phyloP scores from a whole-genome alignment of 495 filamentous ascomycete genomes.

The Neurospora sp. region DNA sequence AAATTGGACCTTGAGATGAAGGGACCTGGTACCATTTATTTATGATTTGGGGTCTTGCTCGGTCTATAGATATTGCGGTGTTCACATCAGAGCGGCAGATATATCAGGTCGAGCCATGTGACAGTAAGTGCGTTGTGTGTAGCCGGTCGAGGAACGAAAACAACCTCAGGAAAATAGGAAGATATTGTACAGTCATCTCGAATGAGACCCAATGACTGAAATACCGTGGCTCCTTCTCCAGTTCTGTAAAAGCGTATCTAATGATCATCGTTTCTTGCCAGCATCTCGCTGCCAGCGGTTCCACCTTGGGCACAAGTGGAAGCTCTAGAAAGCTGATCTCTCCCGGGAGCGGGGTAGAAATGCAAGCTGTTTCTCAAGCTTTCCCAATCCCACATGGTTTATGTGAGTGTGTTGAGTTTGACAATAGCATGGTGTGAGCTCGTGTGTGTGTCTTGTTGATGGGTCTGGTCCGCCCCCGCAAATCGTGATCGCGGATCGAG shows the following conservation, averaged over 20 bases:
- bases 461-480: neutral
- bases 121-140: neutral
- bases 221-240: neutral
- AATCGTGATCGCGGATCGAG: neutral
- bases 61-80: neutral
- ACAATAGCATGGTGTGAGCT: neutral
- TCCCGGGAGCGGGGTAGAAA: neutral
- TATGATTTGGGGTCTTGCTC: neutral
- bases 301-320: neutral
- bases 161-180: neutral
- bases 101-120: neutral
- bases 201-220: neutral
- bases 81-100: neutral
- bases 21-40: neutral
- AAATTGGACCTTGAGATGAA: no score
- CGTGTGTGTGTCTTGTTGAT: neutral
- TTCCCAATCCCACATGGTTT: neutral
- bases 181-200: neutral
- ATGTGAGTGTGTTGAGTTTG: neutral
- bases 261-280: neutral
- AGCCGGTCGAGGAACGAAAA: neutral
- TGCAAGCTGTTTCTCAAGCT: neutral
- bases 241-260: neutral
- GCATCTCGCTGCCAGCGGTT: neutral
- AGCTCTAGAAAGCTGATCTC: neutral